Percentiles rank a stretch among this genome's conserved stretches.
Evolutionary conservation across 768 basidiomycete species (phyloP).

Genomic region (Antrodiella citrinella): DNA sequence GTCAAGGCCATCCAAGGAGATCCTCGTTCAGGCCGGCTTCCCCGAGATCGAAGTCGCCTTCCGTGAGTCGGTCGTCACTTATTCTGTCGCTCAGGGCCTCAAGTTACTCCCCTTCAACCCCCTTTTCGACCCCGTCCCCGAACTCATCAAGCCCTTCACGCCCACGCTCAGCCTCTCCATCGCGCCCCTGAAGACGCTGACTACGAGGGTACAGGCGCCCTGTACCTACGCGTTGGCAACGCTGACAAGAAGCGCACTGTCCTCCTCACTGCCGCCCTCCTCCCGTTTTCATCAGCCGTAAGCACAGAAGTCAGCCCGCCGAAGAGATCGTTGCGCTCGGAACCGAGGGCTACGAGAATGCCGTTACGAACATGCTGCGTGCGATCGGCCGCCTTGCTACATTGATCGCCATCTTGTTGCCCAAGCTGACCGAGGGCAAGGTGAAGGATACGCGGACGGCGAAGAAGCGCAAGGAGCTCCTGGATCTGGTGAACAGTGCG

Average conservation of each 20-base stretch:
- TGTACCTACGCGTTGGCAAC: conserved; percentile 23
- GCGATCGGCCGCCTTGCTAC: conserved; percentile 12
- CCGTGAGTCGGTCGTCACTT: conserved; percentile 23
- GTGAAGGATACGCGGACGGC: conserved; percentile 12
- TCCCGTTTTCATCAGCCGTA: conserved; percentile 9
- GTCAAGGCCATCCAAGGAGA: conserved; percentile 18
- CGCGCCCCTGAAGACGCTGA: conserved; percentile 21
- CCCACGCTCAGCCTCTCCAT: conserved; percentile 29
- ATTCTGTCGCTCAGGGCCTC: conserved; percentile 18
- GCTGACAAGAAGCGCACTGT: conserved; percentile 17
- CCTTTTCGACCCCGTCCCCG: conserved; percentile 17
- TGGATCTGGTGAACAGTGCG: conserved; percentile 13
- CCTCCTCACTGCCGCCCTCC: conserved; percentile 25
- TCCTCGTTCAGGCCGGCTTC: conserved; percentile 23
- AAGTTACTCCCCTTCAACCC: conserved; percentile 23
- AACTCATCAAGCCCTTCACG: conserved; percentile 26
- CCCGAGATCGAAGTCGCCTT: conserved; percentile 27
- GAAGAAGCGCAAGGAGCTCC: conserved; percentile 17
- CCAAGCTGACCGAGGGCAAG: conserved; percentile 15
- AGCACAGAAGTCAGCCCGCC: conserved; percentile 17
- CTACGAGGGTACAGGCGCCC: conserved; percentile 30
- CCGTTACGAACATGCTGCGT: conserved; percentile 21
- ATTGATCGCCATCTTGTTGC: conserved; percentile 18
- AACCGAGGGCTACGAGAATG: conserved; percentile 16
- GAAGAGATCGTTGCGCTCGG: conserved; percentile 29